phyloP scores from a whole-genome alignment of 805 yeast species.

The Candida xyloterini region DNA sequence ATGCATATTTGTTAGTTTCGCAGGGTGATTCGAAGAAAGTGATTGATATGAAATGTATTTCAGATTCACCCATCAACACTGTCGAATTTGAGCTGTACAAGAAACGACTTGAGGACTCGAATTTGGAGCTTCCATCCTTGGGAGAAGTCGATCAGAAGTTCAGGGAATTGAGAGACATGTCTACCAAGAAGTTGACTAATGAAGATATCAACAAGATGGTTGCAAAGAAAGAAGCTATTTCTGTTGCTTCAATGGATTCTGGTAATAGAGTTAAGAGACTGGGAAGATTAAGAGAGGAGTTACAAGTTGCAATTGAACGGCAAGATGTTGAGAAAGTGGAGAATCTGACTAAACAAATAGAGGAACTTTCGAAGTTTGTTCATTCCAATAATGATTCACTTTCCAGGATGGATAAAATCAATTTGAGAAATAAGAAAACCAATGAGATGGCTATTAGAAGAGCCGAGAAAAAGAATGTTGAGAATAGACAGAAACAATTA shows the following conservation, averaged over 20 bases:
- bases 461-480: constrained; percentile 70
- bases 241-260: constrained; percentile 53
- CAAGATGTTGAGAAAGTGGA: constrained; percentile 43
- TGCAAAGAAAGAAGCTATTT: constrained; percentile 59
- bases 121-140: constrained; percentile 54
- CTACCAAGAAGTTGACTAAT: constrained; percentile 63
- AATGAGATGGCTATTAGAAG: constrained; percentile 73
- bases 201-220: constrained; percentile 78
- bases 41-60: constrained; percentile 74
- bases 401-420: constrained; percentile 64
- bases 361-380: constrained; percentile 34
- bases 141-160: constrained; percentile 65
- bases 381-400: constrained; percentile 35
- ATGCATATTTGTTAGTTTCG: constrained; percentile 63
- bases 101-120: constrained; percentile 56
- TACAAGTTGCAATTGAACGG: constrained; percentile 69
- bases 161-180: constrained; percentile 59
- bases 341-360: constrained; percentile 45
- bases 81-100: constrained; percentile 75
- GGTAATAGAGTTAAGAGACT: constrained; percentile 76
- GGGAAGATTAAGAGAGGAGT: constrained; percentile 66
- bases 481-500: constrained; percentile 45
- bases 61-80: constrained; percentile 68
- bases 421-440: constrained; percentile 79
- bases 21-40: constrained; percentile 75